These are phyloP conservation scores for Coemansia sp. DNA, from an alignment of 192 early-diverging fungal genomes.

Conservation along the genomic window DNA sequence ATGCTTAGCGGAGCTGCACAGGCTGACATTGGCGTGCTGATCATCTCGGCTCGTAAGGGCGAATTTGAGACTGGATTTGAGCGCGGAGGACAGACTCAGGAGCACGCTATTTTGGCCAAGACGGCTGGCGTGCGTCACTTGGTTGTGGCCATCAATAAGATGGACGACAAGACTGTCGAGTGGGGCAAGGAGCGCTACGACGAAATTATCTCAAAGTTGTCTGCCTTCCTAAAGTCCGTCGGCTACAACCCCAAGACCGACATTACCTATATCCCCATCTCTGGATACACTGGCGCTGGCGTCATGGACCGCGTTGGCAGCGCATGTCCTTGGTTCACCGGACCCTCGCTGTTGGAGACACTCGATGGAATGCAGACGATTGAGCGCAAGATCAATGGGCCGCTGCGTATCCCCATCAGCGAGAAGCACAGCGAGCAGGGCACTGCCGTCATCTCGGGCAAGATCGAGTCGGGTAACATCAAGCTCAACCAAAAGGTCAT, in stretches of 20 bases:
- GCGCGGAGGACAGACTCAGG: slow-evolving; percentile 96
- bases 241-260: slow-evolving; percentile 90
- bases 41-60: slow-evolving; percentile 95
- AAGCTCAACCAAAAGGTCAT: slow-evolving; percentile 83
- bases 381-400: slow-evolving; percentile 85
- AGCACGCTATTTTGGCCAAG: slow-evolving; percentile 96
- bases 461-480: slow-evolving; percentile 92
- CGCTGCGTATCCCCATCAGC: slow-evolving; percentile 90
- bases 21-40: slow-evolving; percentile 93
- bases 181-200: slow-evolving; percentile 95
- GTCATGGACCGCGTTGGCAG: slow-evolving; percentile 79
- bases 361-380: slow-evolving; percentile 80
- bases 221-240: slow-evolving; percentile 86
- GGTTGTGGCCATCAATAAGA: slow-evolving; percentile 98
- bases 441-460: slow-evolving; percentile 84
- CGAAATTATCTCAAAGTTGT: slow-evolving; percentile 80
- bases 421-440: slow-evolving; percentile 99
- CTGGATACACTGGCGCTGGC: slow-evolving; percentile 96
- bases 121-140: slow-evolving; percentile 94
- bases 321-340: slow-evolving; percentile 74
- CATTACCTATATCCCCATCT: slow-evolving; percentile 87
- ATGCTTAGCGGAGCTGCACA: slow-evolving; percentile 98
- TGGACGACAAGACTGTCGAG: slow-evolving; percentile 96
- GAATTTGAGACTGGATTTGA: slow-evolving; percentile 99
- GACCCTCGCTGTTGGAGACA: slow-evolving; percentile 85